Conservation (phyloP, 2,329 filamentous ascomycete genomes). For the Biscogniauxia sp. region DNA sequence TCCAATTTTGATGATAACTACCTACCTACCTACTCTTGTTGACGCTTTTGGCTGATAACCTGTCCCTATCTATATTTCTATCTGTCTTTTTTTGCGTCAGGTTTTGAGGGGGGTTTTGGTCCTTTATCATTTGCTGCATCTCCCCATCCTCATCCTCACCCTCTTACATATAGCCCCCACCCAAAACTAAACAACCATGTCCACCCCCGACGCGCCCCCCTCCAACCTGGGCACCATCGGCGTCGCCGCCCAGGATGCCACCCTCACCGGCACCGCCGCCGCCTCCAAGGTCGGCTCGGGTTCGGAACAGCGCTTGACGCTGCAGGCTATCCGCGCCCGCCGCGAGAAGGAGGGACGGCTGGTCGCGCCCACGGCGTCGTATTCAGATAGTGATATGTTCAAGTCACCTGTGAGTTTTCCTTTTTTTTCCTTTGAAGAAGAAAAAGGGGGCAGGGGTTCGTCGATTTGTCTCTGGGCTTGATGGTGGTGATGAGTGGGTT, state of each 20-base stretch:
- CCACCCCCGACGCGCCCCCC: neutral
- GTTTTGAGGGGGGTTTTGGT: too few relatives aligned
- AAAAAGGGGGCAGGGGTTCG: too few relatives aligned
- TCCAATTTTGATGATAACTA: too few relatives aligned
- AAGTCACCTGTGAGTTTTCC: conserved; percentile 63
- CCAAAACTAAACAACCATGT: neutral
- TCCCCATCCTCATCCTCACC: too few relatives aligned
- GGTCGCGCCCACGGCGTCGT: conserved; percentile 72
- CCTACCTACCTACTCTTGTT: too few relatives aligned
- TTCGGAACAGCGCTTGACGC: conserved; percentile 44
- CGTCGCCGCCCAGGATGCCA: conserved; percentile 18
- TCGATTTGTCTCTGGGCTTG: neutral
- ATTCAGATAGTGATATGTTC: conserved; percentile 78
- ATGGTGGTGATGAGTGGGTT: neutral
- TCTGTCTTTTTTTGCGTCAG: too few relatives aligned
- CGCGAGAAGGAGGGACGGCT: conserved; percentile 71
- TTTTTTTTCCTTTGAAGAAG: neutral
- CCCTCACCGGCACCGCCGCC: conserved; percentile 12
- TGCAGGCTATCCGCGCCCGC: conserved; percentile 65
- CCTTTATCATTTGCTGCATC: too few relatives aligned
- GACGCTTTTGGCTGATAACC: too few relatives aligned
- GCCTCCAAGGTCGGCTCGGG: conserved; percentile 12
- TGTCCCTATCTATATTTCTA: too few relatives aligned
- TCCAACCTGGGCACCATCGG: conserved; percentile 17
- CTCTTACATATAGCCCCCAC: too few relatives aligned